Conservation (phyloP, 306 rosid genomes). For the Glycine latifolia region DNA sequence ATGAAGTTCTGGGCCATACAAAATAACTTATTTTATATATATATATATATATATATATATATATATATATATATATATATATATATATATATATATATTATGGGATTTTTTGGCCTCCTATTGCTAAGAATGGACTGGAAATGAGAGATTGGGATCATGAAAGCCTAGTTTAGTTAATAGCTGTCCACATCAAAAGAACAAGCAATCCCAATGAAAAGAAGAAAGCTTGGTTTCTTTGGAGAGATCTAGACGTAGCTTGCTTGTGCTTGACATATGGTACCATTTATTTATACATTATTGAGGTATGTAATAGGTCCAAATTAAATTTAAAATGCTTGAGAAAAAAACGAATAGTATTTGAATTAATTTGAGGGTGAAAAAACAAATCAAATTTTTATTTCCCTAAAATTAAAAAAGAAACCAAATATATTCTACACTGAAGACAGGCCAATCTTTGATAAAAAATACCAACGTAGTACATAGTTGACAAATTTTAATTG, state of each 20-base stretch:
- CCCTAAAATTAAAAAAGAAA: too few species aligned
- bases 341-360: background rate
- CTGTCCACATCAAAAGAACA: conserved; percentile 43
- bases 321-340: background rate
- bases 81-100: background rate
- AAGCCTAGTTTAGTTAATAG: conserved; percentile 32
- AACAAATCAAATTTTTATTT: background rate
- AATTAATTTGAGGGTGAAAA: background rate
- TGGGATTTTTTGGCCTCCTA: conserved; percentile 25
- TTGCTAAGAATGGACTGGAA: conserved; percentile 30
- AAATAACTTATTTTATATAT: background rate
- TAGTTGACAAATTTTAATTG: conserved; percentile 10
- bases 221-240: conserved; percentile 6
- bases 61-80: background rate
- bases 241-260: conserved; percentile 42
- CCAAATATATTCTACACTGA: background rate
- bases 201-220: conserved; percentile 28
- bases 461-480: conserved; percentile 32
- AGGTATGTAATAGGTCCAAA: background rate
- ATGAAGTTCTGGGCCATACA: conserved; percentile 25
- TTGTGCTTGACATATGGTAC: conserved; percentile 15
- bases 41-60: too few species aligned
- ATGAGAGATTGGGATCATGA: conserved; percentile 35
- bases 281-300: conserved; percentile 20
- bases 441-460: background rate